Base-by-base conservation (phyloP, 2,329 filamentous ascomycete genomes). In the Talaromyces sp. region DNA sequence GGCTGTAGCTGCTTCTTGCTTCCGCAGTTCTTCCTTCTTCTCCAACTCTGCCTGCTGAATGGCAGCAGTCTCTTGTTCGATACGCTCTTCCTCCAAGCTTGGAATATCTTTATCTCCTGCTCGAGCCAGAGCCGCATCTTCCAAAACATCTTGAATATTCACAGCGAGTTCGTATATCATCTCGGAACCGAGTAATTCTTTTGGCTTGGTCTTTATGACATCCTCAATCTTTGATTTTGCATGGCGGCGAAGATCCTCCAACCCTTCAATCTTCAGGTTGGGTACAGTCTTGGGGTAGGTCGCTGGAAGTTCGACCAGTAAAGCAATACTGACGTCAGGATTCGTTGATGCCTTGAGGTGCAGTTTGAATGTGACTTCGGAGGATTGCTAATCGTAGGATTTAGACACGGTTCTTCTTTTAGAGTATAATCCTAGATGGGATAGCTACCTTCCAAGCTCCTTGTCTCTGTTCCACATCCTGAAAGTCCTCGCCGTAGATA, bases 231-330 rank as follows among this genome's bases (percentile, higher is more conserved):
- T 89, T 70, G 86, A 88, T 61, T 84, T 81, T 1, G 89, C 90
- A 57, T 84, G 86, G 66, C 89, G 88, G 50, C 86, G 86, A 59
- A 96, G 79, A 51, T 83, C 81, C 27, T 81, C 79, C 48, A 86
- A 77, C 58, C 86, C 81, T 64, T 89, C 88, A 51, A 95, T 71
- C 4, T 83, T 85, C 14, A 96, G 76, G 11, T 91, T 78, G 1
- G 92, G 92, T 1, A 86, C 79, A 1, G 91, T 89, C 70, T 91
- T 96, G 3, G 93, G 94, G 72, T 97, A 97, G 0, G 92, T 96
- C 7, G 92, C 89, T 9, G 91, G 94, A 65, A 97, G 80, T 59
- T 90, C 88, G 57, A 95, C 91, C 54, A 85, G 82, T n/a, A 97
- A 77, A 1, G 85, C 86, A 43, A 92, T 80, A 27, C 82, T 82